phyloP scores from a whole-genome alignment of 2,329 filamentous ascomycete genomes.

The Pochonia chlamydosporia region DNA sequence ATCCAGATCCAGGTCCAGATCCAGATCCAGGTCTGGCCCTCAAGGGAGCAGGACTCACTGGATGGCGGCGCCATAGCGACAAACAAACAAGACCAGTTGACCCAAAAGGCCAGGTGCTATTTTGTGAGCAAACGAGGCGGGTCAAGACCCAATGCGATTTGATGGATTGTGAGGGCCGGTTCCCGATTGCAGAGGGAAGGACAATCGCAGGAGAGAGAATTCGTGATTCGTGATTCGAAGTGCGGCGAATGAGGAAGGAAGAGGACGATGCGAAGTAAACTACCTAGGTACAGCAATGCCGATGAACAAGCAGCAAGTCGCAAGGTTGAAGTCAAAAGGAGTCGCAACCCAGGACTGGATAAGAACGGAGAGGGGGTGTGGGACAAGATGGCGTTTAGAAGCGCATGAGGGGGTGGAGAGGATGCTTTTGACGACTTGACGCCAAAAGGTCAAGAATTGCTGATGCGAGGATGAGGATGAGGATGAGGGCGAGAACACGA shows the following conservation, averaged over 20 bases:
- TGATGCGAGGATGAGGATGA: not conserved
- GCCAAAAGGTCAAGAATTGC: too few relatives aligned
- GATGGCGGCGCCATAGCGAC: conserved; percentile 21
- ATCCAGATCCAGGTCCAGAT: too few relatives aligned
- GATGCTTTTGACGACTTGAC: not conserved
- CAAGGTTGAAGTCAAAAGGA: too few relatives aligned
- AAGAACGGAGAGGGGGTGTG: not conserved
- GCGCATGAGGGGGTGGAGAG: not conserved
- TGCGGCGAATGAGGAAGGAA: too few relatives aligned
- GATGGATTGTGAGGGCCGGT: not conserved
- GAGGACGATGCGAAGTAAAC: not conserved
- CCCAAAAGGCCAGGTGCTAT: not conserved
- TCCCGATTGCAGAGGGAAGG: too few relatives aligned
- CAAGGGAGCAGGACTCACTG: conserved; percentile 16
- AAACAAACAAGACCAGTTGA: not conserved
- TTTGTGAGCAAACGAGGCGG: not conserved
- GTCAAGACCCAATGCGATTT: not conserved
- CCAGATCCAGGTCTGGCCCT: conserved; percentile 1
- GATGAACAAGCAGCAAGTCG: too few relatives aligned
- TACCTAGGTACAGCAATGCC: not conserved
- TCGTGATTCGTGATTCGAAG: too few relatives aligned
- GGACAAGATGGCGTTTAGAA: not conserved
- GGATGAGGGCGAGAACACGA: not conserved
- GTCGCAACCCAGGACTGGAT: too few relatives aligned
- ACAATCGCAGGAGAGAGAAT: too few relatives aligned